Base-by-base conservation (phyloP, 2,329 filamentous ascomycete genomes). In the Coniochaeta ligniaria region DNA sequence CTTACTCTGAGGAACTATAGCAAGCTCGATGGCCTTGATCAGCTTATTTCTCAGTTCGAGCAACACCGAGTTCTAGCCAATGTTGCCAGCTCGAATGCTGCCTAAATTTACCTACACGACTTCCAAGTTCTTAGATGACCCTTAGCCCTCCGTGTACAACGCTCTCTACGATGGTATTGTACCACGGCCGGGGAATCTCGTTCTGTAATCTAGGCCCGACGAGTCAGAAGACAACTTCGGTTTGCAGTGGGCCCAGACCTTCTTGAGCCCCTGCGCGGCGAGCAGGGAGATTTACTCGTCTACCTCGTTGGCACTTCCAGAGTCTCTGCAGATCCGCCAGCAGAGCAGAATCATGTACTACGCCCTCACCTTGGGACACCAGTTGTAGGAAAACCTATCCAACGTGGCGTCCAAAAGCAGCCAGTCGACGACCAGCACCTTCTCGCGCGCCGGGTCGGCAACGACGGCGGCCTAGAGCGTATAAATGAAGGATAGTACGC, bases 321-420 rank as follows among this genome's bases (percentile, higher is more conserved):
- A 84, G 68, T 89, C 90, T 63, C 93, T 83, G 65, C 90, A 94
- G 56, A 97, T 79, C 62, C 92, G 85, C 93, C 93, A 97, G 74
- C 92, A 96, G 24, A 96, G 75, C 57, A 97, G 77, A 55, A 93
- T 90, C 83, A 96, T 95, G 71, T 89, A 97, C 72, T 96, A 97
- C 16, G 92, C 89, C 63, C 93, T 85, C 24, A 96, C 91, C 93
- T 96, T 96, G 0, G 93, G 92, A 69, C 91, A 96, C 92, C 93
- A 96, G 69, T 96, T 92, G 69, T 90, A 94, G 75, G 96, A 97
- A 63, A 92, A 87, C 63, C 84, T 85, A 69, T 90, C 86, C 71
- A 96, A 96, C 2, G 89, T 83, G 28, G 87, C 80, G 59, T 90
- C 87, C 7, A 87, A 83, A 14, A 97, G 77, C 43, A 97, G 76